phyloP scores from a whole-genome alignment of 192 early-diverging fungal genomes.

The Pilobolus umbonatus region DNA sequence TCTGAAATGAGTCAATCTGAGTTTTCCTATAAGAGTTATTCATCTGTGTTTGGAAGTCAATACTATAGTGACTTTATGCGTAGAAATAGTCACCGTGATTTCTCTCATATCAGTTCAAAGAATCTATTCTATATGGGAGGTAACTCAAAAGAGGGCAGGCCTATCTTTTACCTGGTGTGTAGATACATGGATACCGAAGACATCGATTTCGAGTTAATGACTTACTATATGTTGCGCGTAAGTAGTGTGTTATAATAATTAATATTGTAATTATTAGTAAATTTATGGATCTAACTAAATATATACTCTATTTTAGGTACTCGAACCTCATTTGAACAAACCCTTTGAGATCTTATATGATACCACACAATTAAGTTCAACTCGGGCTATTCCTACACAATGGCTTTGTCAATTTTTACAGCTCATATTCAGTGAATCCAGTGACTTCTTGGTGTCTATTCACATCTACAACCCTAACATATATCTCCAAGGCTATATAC shows the following conservation, averaged over 20 bases:
- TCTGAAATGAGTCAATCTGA: conserved; percentile 52
- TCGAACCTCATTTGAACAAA: conserved; percentile 63
- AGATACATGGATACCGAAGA: conserved; percentile 66
- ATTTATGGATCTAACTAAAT: too few species aligned
- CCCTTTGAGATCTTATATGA: conserved; percentile 80
- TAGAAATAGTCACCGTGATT: conserved; percentile 56
- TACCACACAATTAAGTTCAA: conserved; percentile 63
- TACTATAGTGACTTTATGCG: conserved; percentile 61
- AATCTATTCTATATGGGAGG: conserved; percentile 78
- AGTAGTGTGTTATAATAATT: conserved; percentile 10
- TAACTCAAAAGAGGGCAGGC: conserved; percentile 58
- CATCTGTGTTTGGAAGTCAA: conserved; percentile 39
- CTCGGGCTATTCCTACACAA: conserved; percentile 71
- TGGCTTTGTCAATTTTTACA: conserved; percentile 67
- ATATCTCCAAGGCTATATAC: conserved; percentile 60
- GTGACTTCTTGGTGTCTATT: conserved; percentile 56
- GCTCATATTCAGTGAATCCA: conserved; percentile 58
- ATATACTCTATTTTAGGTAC: conserved; percentile 25
- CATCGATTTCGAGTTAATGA: conserved; percentile 77
- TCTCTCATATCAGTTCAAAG: conserved; percentile 58
- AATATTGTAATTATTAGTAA: neutral
- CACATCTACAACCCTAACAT: conserved; percentile 79
- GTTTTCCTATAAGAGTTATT: conserved; percentile 26
- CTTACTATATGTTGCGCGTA: conserved; percentile 69
- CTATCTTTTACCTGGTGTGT: conserved; percentile 81